Evolutionary conservation across 2,329 filamentous ascomycete species (phyloP), one percentile per base, ranked within the genome.

Genomic region (Colletotrichum sp.): DNA sequence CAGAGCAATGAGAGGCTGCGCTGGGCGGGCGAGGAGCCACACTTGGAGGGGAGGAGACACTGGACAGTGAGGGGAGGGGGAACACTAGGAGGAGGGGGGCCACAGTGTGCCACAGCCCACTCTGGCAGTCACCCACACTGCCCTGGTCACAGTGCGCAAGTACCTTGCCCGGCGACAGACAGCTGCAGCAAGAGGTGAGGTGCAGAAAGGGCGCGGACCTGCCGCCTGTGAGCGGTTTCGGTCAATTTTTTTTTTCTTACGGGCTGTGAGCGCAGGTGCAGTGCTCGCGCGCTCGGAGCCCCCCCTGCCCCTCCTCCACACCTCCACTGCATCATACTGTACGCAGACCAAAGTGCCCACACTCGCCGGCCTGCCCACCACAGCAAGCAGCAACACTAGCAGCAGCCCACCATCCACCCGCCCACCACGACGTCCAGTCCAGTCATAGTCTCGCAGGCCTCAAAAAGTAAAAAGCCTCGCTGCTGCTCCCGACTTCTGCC

Each of bases 221-320:
- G 43, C 43, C 43, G 43, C 43, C 24, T 61, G 52, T 68, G 67
- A 70, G 67, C 67, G 67, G 67, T 70, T 70, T 70, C 67, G 67
- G 67, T 70, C 67, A 36, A 52, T 63, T 61, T 69, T 70, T 70
- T 61, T 52, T 39, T 16, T 16, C 26, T 26, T 21, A 36, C 26
- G 18, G 48, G n/a, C 65, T 57, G 26, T 67, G 21, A 28, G 24
- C 26, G 28, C 28, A 16, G 28, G 59, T 39, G 63, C 66, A 36
- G 30, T 65, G 67, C 43, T 55, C 18, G 43, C 43, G 70, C 48
- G 63, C 63, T 72, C 63, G 52, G 69, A 39, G 64, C 60, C 69
- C 68, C 57, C 72, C 75, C 77, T 75, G 71, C 75, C 75, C 77
- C 75, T 77, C 77, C 77, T 77, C 77, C 77, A 77, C 77, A 70